Percentiles rank a stretch among this genome's conserved stretches.
Evolutionary conservation across 164 flowering plant genomes (phyloP).

Genomic region (Amborella trichopoda): DNA sequence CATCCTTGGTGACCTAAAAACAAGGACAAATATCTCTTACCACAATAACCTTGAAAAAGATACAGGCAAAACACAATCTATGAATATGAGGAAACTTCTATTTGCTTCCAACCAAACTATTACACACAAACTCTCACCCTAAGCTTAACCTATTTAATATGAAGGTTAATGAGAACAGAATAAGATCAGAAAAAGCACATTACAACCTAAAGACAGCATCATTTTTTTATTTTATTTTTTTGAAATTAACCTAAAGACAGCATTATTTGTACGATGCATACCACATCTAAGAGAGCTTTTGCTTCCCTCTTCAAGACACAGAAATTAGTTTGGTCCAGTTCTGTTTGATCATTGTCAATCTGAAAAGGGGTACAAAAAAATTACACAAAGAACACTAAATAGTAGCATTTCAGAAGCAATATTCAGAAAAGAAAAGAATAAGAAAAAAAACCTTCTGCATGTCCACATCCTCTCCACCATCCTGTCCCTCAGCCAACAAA

Average conservation of each 20-base stretch:
- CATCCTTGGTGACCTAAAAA: conserved; percentile 73
- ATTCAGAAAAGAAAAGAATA: background rate
- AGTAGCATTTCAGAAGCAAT: background rate
- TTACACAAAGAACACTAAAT: background rate
- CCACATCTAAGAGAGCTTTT: conserved; percentile 75
- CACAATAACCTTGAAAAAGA: too few relatives aligned
- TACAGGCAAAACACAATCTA: too few relatives aligned
- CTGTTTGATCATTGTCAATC: conserved; percentile 85
- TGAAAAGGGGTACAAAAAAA: conserved; percentile 17
- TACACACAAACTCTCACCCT: too few relatives aligned
- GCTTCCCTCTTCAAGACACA: conserved; percentile 77
- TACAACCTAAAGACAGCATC: too few relatives aligned
- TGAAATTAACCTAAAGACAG: too few relatives aligned
- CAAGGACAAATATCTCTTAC: too few relatives aligned
- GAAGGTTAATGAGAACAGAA: too few relatives aligned
- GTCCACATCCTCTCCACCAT: conserved; percentile 54
- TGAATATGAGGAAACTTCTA: too few relatives aligned
- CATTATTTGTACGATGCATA: conserved; percentile 22
- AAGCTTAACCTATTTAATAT: too few relatives aligned
- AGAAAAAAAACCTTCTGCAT: conserved; percentile 46
- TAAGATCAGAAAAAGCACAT: too few relatives aligned
- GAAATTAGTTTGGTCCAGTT: conserved; percentile 66
- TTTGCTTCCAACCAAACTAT: too few relatives aligned
- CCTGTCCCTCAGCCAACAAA: conserved; percentile 55
- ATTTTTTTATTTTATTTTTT: too few relatives aligned